Evolutionary conservation across 2,329 filamentous ascomycete species (phyloP).

Genomic region (Pseudopithomyces chartarum): DNA sequence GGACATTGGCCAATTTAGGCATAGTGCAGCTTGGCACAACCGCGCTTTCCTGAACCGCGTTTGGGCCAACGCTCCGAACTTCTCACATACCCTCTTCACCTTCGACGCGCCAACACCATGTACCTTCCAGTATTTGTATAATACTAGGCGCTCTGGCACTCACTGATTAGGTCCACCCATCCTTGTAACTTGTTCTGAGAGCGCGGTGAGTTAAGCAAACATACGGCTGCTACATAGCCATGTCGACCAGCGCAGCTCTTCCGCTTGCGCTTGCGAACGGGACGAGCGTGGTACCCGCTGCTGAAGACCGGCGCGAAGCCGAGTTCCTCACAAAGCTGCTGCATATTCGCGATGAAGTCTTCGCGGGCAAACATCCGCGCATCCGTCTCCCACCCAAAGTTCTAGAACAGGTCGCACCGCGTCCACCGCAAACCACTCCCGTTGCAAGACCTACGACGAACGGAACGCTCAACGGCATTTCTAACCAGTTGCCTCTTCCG

Average conservation of each 20-base stretch:
- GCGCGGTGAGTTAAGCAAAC: slow-evolving; percentile 23
- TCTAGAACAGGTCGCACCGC: slow-evolving; percentile 48
- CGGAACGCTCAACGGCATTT: slow-evolving; percentile 33
- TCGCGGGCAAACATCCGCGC: slow-evolving; percentile 74
- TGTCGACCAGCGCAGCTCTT: slow-evolving; percentile 39
- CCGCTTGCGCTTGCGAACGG: slow-evolving; percentile 39
- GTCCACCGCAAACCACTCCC: slow-evolving; percentile 32
- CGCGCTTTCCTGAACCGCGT: slow-evolving; percentile 1
- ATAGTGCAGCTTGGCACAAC: slow-evolving; percentile 13
- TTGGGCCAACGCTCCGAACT: slow-evolving; percentile 9
- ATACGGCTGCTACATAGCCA: slow-evolving; percentile 28
- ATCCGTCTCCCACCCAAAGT: slow-evolving; percentile 63
- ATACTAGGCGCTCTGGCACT: slow-evolving; percentile 24
- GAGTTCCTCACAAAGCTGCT: slow-evolving; percentile 76
- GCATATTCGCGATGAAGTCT: slow-evolving; percentile 77
- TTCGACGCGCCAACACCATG: slow-evolving; percentile 28
- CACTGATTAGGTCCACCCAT: slow-evolving; percentile 20
- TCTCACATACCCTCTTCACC: slow-evolving; percentile 28
- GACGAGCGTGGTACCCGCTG: slow-evolving; percentile 42
- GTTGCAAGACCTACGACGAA: slow-evolving; percentile 37
- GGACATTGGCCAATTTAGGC: not conserved
- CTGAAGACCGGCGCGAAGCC: slow-evolving; percentile 49
- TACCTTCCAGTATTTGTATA: slow-evolving; percentile 31
- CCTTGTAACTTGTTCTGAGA: slow-evolving; percentile 23
- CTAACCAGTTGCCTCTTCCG: slow-evolving; percentile 29